These are phyloP conservation scores for Penicillium maclennaniae DNA, from an alignment of 495 filamentous ascomycete species.

Conservation along the genomic window DNA sequence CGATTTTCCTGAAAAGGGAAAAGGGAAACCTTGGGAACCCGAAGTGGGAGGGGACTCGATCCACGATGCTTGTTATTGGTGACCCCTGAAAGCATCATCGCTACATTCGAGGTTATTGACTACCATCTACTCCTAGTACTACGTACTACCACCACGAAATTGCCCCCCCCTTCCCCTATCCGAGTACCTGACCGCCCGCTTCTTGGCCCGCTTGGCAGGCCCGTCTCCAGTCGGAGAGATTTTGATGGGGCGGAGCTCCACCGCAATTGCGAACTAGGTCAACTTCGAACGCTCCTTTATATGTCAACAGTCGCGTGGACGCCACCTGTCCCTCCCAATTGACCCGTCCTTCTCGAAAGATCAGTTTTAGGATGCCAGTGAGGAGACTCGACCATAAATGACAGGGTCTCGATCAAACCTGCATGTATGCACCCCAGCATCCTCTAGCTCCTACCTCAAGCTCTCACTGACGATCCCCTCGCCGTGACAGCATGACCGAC, in stretches of 20 bases:
- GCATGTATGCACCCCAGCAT: slow-evolving; percentile 16
- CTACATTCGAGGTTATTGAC: background rate
- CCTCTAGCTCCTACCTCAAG: slow-evolving; percentile 4
- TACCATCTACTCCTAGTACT: background rate
- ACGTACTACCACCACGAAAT: background rate
- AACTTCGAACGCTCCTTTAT: slow-evolving; percentile 28
- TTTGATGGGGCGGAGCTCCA: slow-evolving; percentile 31
- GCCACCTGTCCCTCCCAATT: slow-evolving; percentile 1
- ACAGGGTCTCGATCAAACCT: slow-evolving; percentile 17
- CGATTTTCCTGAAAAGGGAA: background rate
- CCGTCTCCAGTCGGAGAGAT: slow-evolving; percentile 26
- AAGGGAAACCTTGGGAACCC: background rate
- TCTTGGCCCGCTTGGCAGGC: slow-evolving; percentile 26
- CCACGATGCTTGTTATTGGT: background rate
- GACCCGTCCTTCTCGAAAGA: background rate
- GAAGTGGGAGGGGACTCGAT: background rate
- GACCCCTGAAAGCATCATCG: background rate
- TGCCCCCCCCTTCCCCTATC: slow-evolving; percentile 7
- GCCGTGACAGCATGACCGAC: slow-evolving; percentile 28
- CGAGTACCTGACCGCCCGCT: slow-evolving; percentile 15
- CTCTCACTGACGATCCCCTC: slow-evolving; percentile 20
- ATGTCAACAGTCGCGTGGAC: slow-evolving; percentile 19
- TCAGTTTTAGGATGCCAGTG: slow-evolving; percentile 13
- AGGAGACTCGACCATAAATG: background rate
- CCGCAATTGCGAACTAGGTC: slow-evolving; percentile 24